Evolutionary conservation across 2,329 filamentous ascomycete genomes (phyloP).

Genomic region (Clarireedia homoeocarpa): DNA sequence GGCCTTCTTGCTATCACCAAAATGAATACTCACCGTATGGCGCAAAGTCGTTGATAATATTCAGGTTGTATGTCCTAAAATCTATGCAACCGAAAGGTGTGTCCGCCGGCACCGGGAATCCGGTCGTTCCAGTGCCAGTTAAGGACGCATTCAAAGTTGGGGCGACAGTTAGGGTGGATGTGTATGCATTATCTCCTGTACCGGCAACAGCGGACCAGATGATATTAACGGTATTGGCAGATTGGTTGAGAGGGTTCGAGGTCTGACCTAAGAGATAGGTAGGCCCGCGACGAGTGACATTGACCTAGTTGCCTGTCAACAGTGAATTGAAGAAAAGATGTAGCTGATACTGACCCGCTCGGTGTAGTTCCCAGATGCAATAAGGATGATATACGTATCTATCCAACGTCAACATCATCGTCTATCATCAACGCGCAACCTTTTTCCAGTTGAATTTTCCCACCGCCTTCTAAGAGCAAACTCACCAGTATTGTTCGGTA

Average conservation of each 20-base stretch:
- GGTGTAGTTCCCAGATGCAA: constrained; percentile 51
- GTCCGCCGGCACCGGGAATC: constrained; percentile 48
- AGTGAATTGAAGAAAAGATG: not conserved
- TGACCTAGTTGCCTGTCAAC: constrained; percentile 44
- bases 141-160: constrained; percentile 55
- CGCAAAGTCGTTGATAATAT: constrained; percentile 53
- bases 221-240: constrained; percentile 43
- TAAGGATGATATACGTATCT: constrained; percentile 45
- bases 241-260: constrained; percentile 16
- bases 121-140: constrained; percentile 54
- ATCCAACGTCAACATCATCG: not conserved
- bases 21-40: constrained; percentile 27
- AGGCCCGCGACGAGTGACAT: constrained; percentile 53
- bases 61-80: constrained; percentile 60
- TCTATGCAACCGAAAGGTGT: constrained; percentile 57
- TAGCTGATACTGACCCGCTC: constrained; percentile 32
- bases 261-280: constrained; percentile 52
- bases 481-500: constrained; percentile 25
- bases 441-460: not conserved
- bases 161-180: constrained; percentile 52
- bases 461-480: not conserved
- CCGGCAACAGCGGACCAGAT: constrained; percentile 49
- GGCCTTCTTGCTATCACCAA: not conserved
- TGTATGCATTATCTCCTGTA: constrained; percentile 52
- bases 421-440: not conserved